phyloP scores from a whole-genome alignment of 768 basidiomycete genomes.

The Lyophyllum shimeji region DNA sequence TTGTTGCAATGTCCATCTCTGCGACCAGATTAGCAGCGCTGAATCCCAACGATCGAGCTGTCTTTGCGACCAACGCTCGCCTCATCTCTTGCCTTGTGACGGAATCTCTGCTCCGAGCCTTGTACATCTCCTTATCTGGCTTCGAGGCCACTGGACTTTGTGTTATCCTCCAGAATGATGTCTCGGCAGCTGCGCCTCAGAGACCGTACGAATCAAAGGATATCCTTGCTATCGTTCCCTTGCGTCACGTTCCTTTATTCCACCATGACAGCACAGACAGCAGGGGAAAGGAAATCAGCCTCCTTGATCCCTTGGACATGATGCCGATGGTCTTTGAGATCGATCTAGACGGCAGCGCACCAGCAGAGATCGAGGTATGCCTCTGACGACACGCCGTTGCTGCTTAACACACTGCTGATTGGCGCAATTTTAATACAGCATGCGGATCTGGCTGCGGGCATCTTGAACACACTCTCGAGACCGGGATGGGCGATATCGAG shows the following conservation, averaged over 20 bases:
- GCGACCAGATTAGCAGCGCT: constrained; percentile 27
- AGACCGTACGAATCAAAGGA: constrained; percentile 29
- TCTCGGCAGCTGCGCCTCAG: constrained; percentile 21
- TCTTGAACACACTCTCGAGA: constrained; percentile 24
- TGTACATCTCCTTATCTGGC: constrained; percentile 41
- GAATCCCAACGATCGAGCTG: constrained; percentile 39
- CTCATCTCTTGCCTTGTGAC: constrained; percentile 59
- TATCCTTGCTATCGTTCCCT: constrained; percentile 47
- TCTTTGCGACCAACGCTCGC: constrained; percentile 48
- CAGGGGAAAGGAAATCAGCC: constrained; percentile 39
- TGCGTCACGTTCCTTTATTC: constrained; percentile 47
- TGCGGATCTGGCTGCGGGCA: constrained; percentile 21
- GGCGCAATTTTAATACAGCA: constrained; percentile 26
- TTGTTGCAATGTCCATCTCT: constrained; percentile 24
- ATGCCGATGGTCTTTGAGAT: constrained; percentile 39
- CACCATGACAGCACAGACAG: constrained; percentile 31
- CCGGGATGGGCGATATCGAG: constrained; percentile 27
- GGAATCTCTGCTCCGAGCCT: constrained; percentile 49
- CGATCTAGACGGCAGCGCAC: constrained; percentile 1
- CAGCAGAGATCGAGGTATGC: constrained; percentile 13
- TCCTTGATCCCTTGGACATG: constrained; percentile 60
- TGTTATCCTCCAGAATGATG: constrained; percentile 36
- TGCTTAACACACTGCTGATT: background rate
- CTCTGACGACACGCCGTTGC: background rate
- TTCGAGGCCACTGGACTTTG: constrained; percentile 38